Evolutionary conservation across 371 early-diverging fungal genomes (phyloP), one percentile per base, ranked within the genome.

Genomic region (Chytridiales sp.): DNA sequence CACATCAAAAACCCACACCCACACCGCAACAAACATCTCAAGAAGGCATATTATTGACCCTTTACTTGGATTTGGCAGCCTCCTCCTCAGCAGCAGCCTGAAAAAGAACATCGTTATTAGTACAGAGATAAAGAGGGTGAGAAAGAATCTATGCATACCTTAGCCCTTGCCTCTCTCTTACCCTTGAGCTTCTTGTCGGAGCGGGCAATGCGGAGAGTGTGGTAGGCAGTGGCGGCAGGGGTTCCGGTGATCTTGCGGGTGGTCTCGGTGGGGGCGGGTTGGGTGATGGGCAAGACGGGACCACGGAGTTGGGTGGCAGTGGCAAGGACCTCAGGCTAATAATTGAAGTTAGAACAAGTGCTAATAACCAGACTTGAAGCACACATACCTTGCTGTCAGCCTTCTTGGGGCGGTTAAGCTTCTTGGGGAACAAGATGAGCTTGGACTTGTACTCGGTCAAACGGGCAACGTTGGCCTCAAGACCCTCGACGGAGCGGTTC

Each of bases 401-500:
- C 44, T 76, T 69, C 61, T 78, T 92, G 82, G 86, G 80, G 83
- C 88, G 90, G 78, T 84, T 84, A 69, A 87, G 81, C 85, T 91
- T 94, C 79, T 85, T 86, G 66, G 97, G 97, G 87, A 95, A 92
- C 72, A 96, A 88, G 69, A 96, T 87, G 43, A 97, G 77, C 80
- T 90, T 89, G 69, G 88, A 78, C 86, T 89, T 83, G 90, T 98
- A 99, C 68, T 88, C 92, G 87, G 94, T 90, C 67, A 99, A 85
- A 76, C 99, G 94, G 81, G 90, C 87, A 55, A 92, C 97, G 83
- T 99, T 99, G 62, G 89, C 77, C 69, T 90, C 81, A 41, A 99
- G 86, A 32, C 93, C 88, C 80, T 99, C 99, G 68, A 88, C 92
- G 65, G 94, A 95, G 69, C 88, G 84, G 91, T 96, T 98, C 81